A percentile compares a stretch with the other conserved stretches of the same genome.
phyloP scores from a whole-genome alignment of 495 filamentous ascomycete species.

The Neurospora pannonica region DNA sequence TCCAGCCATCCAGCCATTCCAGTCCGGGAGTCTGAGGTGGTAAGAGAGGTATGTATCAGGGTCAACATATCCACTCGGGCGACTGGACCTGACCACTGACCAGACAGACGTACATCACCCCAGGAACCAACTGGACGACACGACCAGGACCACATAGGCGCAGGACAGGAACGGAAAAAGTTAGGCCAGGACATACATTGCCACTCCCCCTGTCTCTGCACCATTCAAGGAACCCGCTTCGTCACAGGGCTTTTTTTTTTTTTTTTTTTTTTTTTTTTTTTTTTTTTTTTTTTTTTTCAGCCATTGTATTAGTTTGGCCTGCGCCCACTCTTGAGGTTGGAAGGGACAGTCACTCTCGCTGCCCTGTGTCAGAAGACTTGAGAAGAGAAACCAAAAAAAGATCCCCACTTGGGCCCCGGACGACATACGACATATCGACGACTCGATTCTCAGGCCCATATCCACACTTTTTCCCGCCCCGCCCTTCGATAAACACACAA shows the following conservation, averaged over 20 bases:
- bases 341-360: background rate
- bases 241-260: conserved; percentile 1
- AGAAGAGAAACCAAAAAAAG: background rate
- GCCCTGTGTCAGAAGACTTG: background rate
- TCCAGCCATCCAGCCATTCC: background rate
- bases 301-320: background rate
- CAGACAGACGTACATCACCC: background rate
- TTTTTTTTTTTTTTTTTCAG: background rate
- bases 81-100: background rate
- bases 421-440: background rate
- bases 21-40: too few relatives aligned
- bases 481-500: background rate
- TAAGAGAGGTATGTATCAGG: background rate
- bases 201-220: conserved; percentile 19
- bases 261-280: background rate
- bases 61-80: conserved; percentile 8
- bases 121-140: background rate
- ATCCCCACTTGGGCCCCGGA: background rate
- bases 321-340: background rate
- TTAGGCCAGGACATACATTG: conserved; percentile 6
- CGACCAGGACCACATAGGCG: background rate
- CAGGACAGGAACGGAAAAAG: background rate
- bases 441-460: background rate
- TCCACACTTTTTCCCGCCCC: background rate
- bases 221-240: conserved; percentile 9